Evolutionary conservation across 495 filamentous ascomycete species (phyloP), one percentile per base, ranked within the genome.

Genomic region (Polyplosphaeria fusca): DNA sequence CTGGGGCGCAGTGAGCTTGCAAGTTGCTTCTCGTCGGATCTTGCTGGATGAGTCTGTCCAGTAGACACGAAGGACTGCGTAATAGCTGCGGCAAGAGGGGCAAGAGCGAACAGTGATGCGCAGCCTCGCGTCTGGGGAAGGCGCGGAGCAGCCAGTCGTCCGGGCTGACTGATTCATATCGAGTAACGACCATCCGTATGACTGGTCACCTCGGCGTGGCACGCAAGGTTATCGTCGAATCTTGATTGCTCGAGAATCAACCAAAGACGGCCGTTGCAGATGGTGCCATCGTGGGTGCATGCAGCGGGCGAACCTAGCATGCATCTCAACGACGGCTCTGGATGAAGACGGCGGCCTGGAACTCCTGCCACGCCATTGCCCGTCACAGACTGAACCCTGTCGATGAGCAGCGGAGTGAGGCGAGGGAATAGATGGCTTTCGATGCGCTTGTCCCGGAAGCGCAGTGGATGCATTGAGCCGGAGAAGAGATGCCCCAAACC

Each of bases 81-180:
- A n/a, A n/a, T n/a, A n/a, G n/a, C n/a, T n/a, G n/a, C n/a, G n/a
- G n/a, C n/a, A n/a, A n/a, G n/a, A n/a, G n/a, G n/a, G n/a, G n/a
- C n/a, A n/a, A n/a, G n/a, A n/a, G n/a, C n/a, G n/a, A n/a, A n/a
- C n/a, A n/a, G n/a, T n/a, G n/a, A n/a, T n/a, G n/a, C n/a, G n/a
- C n/a, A n/a, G n/a, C 14, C 48, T 14, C 3, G 25, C 5, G 23
- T 35, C 7, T 35, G 30, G 7, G 30, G 30, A 35, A 7, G 30
- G 30, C 30, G 30, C 30, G 47, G 30, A 19, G 47, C 19, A 16
- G 32, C 19, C 11, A n/a, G 48, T 24, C 23, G 5, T 23, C 32
- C 12, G 32, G 38, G 48, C 49, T 53, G 56, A 55, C 50, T 25
- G 32, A 20, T 55, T 64, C 51, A 12, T 47, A 64, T 64, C 61